phyloP scores from a whole-genome alignment of 805 yeast genomes.

The Ogataea nakhonphanomensis region DNA sequence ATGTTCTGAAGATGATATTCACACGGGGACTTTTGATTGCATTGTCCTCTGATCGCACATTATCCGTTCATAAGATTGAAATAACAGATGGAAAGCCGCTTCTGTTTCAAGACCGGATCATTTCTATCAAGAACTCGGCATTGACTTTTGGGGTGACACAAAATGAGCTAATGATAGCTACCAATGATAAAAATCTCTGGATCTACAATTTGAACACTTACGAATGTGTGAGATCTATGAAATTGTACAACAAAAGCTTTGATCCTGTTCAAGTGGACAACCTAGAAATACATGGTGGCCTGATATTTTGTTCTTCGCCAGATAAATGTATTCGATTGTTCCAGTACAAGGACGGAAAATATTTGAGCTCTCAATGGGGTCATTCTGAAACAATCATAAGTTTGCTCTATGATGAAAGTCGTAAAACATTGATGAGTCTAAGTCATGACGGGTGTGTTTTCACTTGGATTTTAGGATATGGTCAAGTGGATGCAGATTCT shows the following conservation, averaged over 20 bases:
- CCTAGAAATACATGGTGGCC: slow-evolving; percentile 31
- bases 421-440: slow-evolving; percentile 35
- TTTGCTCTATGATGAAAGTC: slow-evolving; percentile 27
- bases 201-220: slow-evolving; percentile 35
- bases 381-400: slow-evolving; percentile 52
- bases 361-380: slow-evolving; percentile 55
- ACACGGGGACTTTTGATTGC: slow-evolving; percentile 39
- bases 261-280: slow-evolving; percentile 46
- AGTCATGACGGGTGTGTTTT: slow-evolving; percentile 56
- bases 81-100: slow-evolving; percentile 12
- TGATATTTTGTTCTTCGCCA: slow-evolving; percentile 42
- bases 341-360: slow-evolving; percentile 43
- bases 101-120: slow-evolving; percentile 41
- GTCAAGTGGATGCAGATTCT: slow-evolving; percentile 2
- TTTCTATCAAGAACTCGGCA: slow-evolving; percentile 52
- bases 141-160: slow-evolving; percentile 37
- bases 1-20: slow-evolving; percentile 39
- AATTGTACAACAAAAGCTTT: slow-evolving; percentile 38
- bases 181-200: slow-evolving; percentile 47
- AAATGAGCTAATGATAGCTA: slow-evolving; percentile 45
- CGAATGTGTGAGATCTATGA: slow-evolving; percentile 38
- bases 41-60: slow-evolving; percentile 59
- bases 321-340: slow-evolving; percentile 59
- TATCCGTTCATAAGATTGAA: slow-evolving; percentile 47
- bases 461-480: slow-evolving; percentile 36